These are phyloP conservation scores for Plasmodium adleri DNA, from an alignment of 169 alveolate species.

Conservation along the genomic window DNA sequence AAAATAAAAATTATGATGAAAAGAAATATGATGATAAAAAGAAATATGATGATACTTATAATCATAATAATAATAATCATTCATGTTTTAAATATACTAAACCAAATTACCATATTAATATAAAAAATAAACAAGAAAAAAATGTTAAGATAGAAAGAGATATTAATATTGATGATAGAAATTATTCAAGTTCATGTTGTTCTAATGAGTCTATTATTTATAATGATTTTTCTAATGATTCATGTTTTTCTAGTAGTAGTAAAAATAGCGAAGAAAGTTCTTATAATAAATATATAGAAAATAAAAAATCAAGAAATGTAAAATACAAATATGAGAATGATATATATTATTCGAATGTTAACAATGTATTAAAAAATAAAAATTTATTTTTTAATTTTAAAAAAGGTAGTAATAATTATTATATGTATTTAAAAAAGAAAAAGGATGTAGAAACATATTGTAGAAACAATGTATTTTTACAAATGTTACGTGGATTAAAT, in stretches of 20 bases:
- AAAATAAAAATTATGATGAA: too few relatives aligned
- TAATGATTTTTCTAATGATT: constrained; percentile 10
- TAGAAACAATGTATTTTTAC: constrained; percentile 46
- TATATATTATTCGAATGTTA: constrained; percentile 6
- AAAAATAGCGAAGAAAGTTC: neutral
- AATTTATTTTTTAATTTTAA: constrained; percentile 2
- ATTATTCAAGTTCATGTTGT: neutral
- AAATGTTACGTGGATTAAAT: constrained; percentile 41
- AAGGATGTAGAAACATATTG: constrained; percentile 12
- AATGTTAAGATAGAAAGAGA: neutral
- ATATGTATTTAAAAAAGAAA: constrained; percentile 45
- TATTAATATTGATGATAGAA: neutral
- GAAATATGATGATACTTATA: neutral
- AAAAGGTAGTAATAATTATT: constrained; percentile 7
- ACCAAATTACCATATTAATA: neutral
- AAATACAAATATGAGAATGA: constrained; percentile 6
- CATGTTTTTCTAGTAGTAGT: constrained; percentile 4
- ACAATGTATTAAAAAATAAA: constrained; percentile 20
- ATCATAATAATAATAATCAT: too few relatives aligned
- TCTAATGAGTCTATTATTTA: neutral
- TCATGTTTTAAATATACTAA: too few relatives aligned
- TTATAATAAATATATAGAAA: constrained; percentile 1
- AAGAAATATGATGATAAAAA: neutral
- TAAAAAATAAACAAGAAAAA: neutral
- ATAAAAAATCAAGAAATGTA: neutral